A percentile compares a stretch with the other conserved stretches of the same genome.
Evolutionary conservation across 768 basidiomycete genomes (phyloP).

Genomic region (Tulasnella sp.): DNA sequence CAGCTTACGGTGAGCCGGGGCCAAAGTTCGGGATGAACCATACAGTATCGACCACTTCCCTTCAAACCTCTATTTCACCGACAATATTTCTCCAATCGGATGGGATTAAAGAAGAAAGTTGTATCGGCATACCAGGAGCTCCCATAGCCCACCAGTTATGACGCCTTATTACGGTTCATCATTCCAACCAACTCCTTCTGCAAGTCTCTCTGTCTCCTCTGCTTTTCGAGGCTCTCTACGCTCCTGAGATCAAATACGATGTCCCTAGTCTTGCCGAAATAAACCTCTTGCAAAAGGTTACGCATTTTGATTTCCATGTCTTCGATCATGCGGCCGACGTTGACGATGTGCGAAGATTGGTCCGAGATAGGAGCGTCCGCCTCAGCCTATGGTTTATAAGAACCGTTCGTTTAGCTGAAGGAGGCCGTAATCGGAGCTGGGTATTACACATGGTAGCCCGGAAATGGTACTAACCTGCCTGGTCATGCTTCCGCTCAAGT

Average conservation of each 20-base stretch:
- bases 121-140: background rate
- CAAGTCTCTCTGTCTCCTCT: constrained; percentile 73
- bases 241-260: constrained; percentile 90
- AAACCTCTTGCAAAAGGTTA: constrained; percentile 89
- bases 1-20: background rate
- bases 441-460: background rate
- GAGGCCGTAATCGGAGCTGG: background rate
- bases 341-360: constrained; percentile 78
- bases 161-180: constrained; percentile 49
- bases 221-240: constrained; percentile 78
- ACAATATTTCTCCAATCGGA: background rate
- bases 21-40: background rate
- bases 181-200: constrained; percentile 89
- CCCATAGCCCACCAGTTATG: background rate
- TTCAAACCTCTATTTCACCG: constrained; percentile 5
- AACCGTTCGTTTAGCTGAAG: background rate
- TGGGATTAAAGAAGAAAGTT: background rate
- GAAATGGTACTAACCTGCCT: constrained; percentile 64
- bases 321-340: constrained; percentile 94
- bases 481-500: constrained; percentile 94
- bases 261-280: constrained; percentile 95
- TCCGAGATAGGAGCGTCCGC: constrained; percentile 82
- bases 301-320: constrained; percentile 99
- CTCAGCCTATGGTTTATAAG: constrained; percentile 55
- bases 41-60: background rate